Evolutionary conservation across 129 eudicot genomes (phyloP), one percentile per base, ranked within the genome.

Genomic region (Chrysanthemum seticuspe): DNA sequence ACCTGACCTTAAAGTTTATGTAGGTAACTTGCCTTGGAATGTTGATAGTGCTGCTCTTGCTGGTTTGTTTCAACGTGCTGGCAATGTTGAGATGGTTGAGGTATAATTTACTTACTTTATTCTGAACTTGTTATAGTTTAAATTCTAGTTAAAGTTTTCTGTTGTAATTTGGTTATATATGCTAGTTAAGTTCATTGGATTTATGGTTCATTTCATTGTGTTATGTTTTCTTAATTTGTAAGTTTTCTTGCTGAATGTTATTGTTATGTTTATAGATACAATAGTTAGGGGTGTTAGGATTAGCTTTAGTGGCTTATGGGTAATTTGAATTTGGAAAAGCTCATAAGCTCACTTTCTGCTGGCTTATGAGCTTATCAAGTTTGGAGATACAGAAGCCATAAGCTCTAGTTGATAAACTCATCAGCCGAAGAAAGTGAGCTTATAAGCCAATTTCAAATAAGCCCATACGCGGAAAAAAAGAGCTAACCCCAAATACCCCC

Each of bases 41-140:
- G 87, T 83, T 12, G 97, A 92, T 59, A 92, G 97, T 34, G 82
- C 96, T 65, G 78, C 77, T 36, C 96, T 92, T 63, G 97, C 97
- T 70, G 89, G 52, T 14, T 67, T 92, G 76, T 92, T 92, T 62
- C 91, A 79, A 36, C 77, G 76, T 44, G 96, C 94, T 51, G 97
- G 97, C 7, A 86, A 80, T 71, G 97, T 92, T 67, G 86, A 88
- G 81, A 92, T 88, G 97, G 97, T 88, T 78, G 97, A 92, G 96
- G 97, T 89, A 75, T 91, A 70, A 5, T 70, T 36, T 15, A 13
- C 66, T 5, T 34, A 44, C 34, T 27, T 10, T 2, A n/a, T 53
- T 5, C 2, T 51, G 4, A 14, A 13, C 54, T 51, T 49, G 10
- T 3, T 50, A 0, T 40, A 6, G 10, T 40, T 51, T 11, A 10